Conservation (phyloP, 2,329 filamentous ascomycete genomes). For the Metarhizium rileyi region DNA sequence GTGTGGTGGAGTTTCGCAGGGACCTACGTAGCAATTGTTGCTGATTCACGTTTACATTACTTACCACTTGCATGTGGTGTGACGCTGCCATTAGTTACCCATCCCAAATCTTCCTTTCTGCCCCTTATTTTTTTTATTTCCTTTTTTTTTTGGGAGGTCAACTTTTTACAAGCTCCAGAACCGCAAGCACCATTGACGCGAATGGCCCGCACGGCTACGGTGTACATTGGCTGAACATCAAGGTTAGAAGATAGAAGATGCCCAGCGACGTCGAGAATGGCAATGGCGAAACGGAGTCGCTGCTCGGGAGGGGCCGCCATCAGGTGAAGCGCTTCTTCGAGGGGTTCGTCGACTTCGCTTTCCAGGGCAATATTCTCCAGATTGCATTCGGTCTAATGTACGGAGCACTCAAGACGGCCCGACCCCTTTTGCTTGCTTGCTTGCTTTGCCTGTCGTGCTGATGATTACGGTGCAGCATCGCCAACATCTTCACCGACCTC, state of each 20-base stretch:
- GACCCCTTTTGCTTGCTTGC: not conserved
- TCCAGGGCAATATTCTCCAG: conserved; percentile 66
- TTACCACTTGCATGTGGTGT: too few relatives aligned
- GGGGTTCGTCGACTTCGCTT: conserved; percentile 62
- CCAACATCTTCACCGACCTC: conserved; percentile 59
- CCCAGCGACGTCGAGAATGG: conserved; percentile 1
- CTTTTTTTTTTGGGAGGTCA: too few relatives aligned
- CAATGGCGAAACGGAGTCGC: conserved; percentile 22
- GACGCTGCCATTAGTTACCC: too few relatives aligned
- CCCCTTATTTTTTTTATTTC: too few relatives aligned
- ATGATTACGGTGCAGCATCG: conserved; percentile 39
- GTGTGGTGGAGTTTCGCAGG: too few relatives aligned
- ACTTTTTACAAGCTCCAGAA: too few relatives aligned
- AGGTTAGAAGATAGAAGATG: not conserved
- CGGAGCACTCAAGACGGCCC: conserved; percentile 15
- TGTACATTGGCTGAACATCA: too few relatives aligned
- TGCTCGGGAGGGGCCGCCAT: conserved; percentile 37
- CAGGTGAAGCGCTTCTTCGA: conserved; percentile 44
- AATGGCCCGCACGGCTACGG: too few relatives aligned
- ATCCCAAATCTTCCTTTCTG: too few relatives aligned
- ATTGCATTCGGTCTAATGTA: conserved; percentile 69
- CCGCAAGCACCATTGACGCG: too few relatives aligned
- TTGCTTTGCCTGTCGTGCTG: not conserved
- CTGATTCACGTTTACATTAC: too few relatives aligned
- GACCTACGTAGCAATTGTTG: too few relatives aligned